Conservation (phyloP, 257 asterid species). For the Jasminum sambac region DNA sequence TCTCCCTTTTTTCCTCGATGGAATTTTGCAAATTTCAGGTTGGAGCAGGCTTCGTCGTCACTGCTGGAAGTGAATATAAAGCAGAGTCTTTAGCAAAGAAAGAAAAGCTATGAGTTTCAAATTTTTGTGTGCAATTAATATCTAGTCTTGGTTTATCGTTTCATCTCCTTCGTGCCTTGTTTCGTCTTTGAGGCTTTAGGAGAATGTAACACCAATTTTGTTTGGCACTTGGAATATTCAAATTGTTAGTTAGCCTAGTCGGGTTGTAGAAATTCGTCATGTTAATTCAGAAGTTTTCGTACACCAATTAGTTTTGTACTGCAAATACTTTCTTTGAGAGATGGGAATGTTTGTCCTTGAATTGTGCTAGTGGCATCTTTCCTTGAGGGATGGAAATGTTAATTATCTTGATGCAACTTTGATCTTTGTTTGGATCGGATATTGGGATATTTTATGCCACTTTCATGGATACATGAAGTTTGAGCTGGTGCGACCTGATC, state of each 20-base stretch:
- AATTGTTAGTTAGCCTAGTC: constrained; percentile 2
- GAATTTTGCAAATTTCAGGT: constrained; percentile 45
- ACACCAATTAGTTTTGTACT: background rate
- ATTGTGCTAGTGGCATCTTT: constrained; percentile 2
- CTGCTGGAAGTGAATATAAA: constrained; percentile 78
- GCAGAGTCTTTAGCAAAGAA: constrained; percentile 94
- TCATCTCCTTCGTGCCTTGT: constrained; percentile 4
- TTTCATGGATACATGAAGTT: too few relatives aligned
- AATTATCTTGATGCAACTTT: background rate
- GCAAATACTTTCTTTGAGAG: background rate
- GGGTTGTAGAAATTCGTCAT: background rate
- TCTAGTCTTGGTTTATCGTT: constrained; percentile 5
- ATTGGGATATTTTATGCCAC: background rate
- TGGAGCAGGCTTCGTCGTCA: constrained; percentile 89
- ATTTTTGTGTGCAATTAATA: background rate
- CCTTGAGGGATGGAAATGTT: background rate
- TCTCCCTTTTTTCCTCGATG: background rate
- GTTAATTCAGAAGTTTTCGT: background rate
- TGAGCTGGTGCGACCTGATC: too few relatives aligned
- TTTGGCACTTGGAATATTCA: constrained; percentile 7
- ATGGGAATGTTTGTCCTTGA: constrained; percentile 4
- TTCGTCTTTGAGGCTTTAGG: constrained; percentile 11
- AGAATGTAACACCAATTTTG: constrained; percentile 42
- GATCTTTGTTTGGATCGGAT: background rate
- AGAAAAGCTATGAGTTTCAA: constrained; percentile 47